Base-by-base conservation (phyloP, 805 yeast genomes). In the Candida tibetensis region DNA sequence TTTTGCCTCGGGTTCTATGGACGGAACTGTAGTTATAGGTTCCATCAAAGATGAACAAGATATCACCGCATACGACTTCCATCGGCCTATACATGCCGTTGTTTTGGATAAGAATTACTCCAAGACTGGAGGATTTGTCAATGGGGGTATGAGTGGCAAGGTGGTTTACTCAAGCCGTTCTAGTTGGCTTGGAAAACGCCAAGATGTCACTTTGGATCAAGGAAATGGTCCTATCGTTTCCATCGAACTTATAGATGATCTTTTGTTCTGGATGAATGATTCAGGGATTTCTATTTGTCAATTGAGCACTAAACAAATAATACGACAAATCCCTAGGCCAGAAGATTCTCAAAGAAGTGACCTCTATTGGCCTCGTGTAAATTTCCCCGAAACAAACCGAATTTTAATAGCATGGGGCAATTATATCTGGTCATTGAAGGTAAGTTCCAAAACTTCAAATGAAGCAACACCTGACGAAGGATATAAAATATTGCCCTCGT, bases 91-190 rank as follows among this genome's bases (percentile, higher is more conserved):
- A 0, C 95, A 89, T 54, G 81, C 95, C 0, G 95, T 91, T 3
- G 85, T 88, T 0, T 59, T 93, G 4, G 93, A 85, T 48, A 78
- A 79, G 8, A 76, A 81, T 40, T 93, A 87, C 57, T 58, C 56
- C 28, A 71, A 69, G 7, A 71, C 81, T 0, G 76, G 78, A 39
- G 71, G 82, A 7, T 91, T 89, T 49, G 70, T 88, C 0, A 81
- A 90, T 22, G 97, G 98, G 2, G 97, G 97, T 0, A 88, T 82
- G 64, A 82, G 89, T 5, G 97, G 97, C 0, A 79, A 85, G 32
- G 82, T 93, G 0, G 62, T 85, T 0, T 63, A 80, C 32, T 83
- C 95, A 1, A 82, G 82, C 27, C 72, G 81, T 46, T 35, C 38
- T 5, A 85, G 85, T 50, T 91, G 99, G 99, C 65, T 93, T 5